These are phyloP conservation scores for Xylaria sp. DNA, from an alignment of 2,329 filamentous ascomycete species.

Conservation along the genomic window DNA sequence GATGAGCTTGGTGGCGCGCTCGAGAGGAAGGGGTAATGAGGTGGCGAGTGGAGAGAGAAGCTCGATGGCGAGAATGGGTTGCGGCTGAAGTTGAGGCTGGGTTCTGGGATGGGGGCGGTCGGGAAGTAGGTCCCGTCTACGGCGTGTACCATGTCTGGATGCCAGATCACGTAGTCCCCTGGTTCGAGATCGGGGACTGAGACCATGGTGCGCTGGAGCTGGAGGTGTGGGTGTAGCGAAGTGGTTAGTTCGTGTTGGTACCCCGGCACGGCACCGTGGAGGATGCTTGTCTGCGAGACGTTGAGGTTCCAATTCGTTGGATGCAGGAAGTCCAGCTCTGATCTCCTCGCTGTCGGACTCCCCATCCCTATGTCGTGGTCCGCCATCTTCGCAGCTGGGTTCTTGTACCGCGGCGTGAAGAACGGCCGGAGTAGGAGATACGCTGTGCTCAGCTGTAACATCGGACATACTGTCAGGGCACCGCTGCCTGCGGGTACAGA, in stretches of 20 bases:
- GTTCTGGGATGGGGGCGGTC: background rate
- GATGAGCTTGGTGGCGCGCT: background rate
- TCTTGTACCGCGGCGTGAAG: slow-evolving; percentile 67
- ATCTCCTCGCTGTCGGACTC: background rate
- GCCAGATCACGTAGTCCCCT: slow-evolving; percentile 84
- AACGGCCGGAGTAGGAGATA: slow-evolving; percentile 87
- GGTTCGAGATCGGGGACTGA: slow-evolving; percentile 73
- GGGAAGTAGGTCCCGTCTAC: slow-evolving; percentile 73
- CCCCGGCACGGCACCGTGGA: slow-evolving; percentile 76
- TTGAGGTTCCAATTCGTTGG: slow-evolving; percentile 68
- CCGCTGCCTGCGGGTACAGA: slow-evolving; percentile 76
- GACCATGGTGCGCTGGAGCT: slow-evolving; percentile 74
- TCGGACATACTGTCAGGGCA: slow-evolving; percentile 81
- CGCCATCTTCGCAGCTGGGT: slow-evolving; percentile 42
- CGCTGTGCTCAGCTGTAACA: slow-evolving; percentile 77
- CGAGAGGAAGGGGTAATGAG: slow-evolving; percentile 9
- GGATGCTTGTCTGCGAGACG: slow-evolving; percentile 59
- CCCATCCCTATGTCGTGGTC: slow-evolving; percentile 11
- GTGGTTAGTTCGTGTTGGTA: slow-evolving; percentile 74
- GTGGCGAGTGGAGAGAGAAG: slow-evolving; percentile 11
- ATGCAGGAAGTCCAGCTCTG: slow-evolving; percentile 58
- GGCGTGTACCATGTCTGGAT: slow-evolving; percentile 81
- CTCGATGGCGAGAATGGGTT: background rate
- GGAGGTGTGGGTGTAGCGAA: slow-evolving; percentile 74
- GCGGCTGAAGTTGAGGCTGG: background rate